Conservation (phyloP, 2,329 filamentous ascomycete genomes). For the Claviceps arundinis region DNA sequence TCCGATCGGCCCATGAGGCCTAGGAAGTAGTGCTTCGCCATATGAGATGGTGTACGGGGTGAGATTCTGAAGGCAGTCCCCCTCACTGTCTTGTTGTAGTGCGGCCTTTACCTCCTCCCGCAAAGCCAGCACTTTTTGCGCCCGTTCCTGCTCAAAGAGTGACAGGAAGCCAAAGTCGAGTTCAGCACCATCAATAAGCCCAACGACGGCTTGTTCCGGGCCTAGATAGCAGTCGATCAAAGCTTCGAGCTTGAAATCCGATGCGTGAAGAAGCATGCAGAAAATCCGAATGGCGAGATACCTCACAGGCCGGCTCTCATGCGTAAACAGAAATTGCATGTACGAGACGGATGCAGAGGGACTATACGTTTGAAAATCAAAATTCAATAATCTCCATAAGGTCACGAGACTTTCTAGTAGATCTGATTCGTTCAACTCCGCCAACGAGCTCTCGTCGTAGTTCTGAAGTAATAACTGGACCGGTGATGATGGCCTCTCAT, state of each 20-base stretch:
- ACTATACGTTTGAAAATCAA: slow-evolving; percentile 57
- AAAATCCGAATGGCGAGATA: slow-evolving; percentile 76
- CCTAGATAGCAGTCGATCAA: slow-evolving; percentile 56
- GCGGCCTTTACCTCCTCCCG: slow-evolving; percentile 23
- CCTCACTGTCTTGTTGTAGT: slow-evolving; percentile 5
- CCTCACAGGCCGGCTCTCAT: slow-evolving; percentile 47
- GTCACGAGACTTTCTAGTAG: slow-evolving; percentile 26
- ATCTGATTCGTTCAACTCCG: slow-evolving; percentile 10
- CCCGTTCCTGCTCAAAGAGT: slow-evolving; percentile 42
- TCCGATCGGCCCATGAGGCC: slow-evolving; percentile 36
- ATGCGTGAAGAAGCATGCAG: slow-evolving; percentile 62
- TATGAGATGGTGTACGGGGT: slow-evolving; percentile 51
- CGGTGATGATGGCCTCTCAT: slow-evolving; percentile 9
- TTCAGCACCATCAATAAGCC: slow-evolving; percentile 58
- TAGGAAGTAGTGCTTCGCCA: slow-evolving; percentile 53
- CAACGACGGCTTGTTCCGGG: slow-evolving; percentile 45
- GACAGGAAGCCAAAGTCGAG: slow-evolving; percentile 69
- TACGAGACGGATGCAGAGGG: slow-evolving; percentile 49
- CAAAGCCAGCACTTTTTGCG: slow-evolving; percentile 29
- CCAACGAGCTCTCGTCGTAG: slow-evolving; percentile 16
- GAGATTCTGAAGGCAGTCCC: slow-evolving; percentile 26
- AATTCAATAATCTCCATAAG: slow-evolving; percentile 66
- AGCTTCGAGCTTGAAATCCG: slow-evolving; percentile 64
- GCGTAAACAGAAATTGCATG: slow-evolving; percentile 55
- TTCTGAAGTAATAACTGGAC: slow-evolving; percentile 18